Base-by-base conservation (phyloP, 2,329 filamentous ascomycete species). In the Pseudopithomyces maydicus region DNA sequence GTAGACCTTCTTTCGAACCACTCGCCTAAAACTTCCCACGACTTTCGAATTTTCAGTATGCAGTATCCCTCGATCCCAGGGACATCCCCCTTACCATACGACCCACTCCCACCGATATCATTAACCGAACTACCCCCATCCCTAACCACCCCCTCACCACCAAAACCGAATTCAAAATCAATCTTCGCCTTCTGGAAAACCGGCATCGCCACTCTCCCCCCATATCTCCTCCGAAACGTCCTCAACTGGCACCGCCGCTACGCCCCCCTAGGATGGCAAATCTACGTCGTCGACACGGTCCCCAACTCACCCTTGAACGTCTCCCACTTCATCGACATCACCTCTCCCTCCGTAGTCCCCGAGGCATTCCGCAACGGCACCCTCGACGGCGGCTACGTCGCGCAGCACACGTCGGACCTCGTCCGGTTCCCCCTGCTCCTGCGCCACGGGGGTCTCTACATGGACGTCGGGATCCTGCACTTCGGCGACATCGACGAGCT, bases 121-220 rank as follows among this genome's bases (percentile, higher is more conserved):
- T 17, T n/a, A 36, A 26, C 22, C 7, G 43, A 41, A 0, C 48
- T 66, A n/a, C 63, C 63, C 6, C 5, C 23, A 15, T 38, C 44
- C 1, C 59, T 68, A 6, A 58, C 52, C 1, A 26, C 48, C 6
- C 64, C 62, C 2, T 49, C 78, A 77, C 1, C 63, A 60, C 74
- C 79, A 19, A 68, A 81, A 26, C 66, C 72, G 0, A 67, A 71
- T 29, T 77, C 80, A 44, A 85, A 85, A 66, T 84, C 85, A 46
- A 73, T 86, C 23, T 87, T 83, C 78, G 83, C 85, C 65, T 86
- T 84, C 72, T 87, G 84, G 84, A 78, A 85, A 66, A 72, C 71
- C 3, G 84, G 84, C 26, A 82, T 79, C 62, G 42, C 61, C 2
- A 71, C 69, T 23, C 81, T 86, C 78, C 81, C 84, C 55, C 75